Percentiles rank a stretch among this genome's conserved stretches.
Conservation (phyloP, 1,139 yeast species). For the Kurtzmaniella quercitrusa region DNA sequence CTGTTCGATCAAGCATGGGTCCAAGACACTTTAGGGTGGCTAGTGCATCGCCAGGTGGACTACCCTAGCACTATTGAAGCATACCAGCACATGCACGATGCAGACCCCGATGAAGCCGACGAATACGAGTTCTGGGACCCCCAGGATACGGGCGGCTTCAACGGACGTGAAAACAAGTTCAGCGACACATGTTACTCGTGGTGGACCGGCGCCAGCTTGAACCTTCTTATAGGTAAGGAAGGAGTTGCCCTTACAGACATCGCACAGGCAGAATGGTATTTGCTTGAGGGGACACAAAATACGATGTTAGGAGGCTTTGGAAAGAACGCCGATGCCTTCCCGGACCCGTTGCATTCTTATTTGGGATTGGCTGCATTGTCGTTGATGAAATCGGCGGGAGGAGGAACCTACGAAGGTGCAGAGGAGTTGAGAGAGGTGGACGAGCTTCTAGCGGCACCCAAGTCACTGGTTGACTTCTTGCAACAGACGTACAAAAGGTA, state of each 20-base stretch:
- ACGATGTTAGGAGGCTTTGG: slow-evolving; percentile 73
- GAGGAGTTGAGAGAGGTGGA: slow-evolving; percentile 20
- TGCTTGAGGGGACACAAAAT: slow-evolving; percentile 62
- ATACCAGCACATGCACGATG: slow-evolving; percentile 11
- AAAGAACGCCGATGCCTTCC: slow-evolving; percentile 55
- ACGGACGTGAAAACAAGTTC: slow-evolving; percentile 81
- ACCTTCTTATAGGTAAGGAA: slow-evolving; percentile 26
- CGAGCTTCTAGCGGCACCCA: slow-evolving; percentile 23
- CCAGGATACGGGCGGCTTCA: slow-evolving; percentile 72
- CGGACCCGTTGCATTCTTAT: slow-evolving; percentile 70
- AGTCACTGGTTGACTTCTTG: slow-evolving; percentile 16
- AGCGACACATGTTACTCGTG: slow-evolving; percentile 91
- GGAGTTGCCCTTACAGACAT: slow-evolving; percentile 31
- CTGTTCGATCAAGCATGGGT: slow-evolving; percentile 23
- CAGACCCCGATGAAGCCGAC: slow-evolving; percentile 11
- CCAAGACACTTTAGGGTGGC: slow-evolving; percentile 47
- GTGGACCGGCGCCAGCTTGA: slow-evolving; percentile 73
- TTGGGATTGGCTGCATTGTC: slow-evolving; percentile 57
- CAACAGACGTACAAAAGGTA: slow-evolving; percentile 10
- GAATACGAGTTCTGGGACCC: slow-evolving; percentile 33
- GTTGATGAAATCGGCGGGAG: slow-evolving; percentile 26
- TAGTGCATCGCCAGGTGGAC: slow-evolving; percentile 60
- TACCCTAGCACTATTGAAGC: slow-evolving; percentile 19
- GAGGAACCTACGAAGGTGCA: slow-evolving; percentile 9
- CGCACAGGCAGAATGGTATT: slow-evolving; percentile 36